A percentile compares a stretch with the other conserved stretches of the same genome.
phyloP scores from a whole-genome alignment of 306 rosid species.

The Cicer cuneatum region DNA sequence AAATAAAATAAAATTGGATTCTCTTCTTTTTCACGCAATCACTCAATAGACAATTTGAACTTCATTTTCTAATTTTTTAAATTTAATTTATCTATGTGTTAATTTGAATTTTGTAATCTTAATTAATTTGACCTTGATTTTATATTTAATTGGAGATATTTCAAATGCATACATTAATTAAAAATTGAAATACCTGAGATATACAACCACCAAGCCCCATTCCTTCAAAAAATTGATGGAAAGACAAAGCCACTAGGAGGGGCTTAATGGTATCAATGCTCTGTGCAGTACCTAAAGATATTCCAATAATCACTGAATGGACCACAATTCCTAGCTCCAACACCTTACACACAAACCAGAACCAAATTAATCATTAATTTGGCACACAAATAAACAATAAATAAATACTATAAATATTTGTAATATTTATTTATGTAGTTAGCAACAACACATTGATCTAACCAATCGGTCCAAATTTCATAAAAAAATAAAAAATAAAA shows the following conservation, averaged over 20 bases:
- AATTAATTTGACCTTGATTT: no score
- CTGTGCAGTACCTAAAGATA: slow-evolving; percentile 67
- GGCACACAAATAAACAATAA: not conserved
- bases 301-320: slow-evolving; percentile 83
- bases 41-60: not conserved
- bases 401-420: not conserved
- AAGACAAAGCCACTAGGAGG: slow-evolving; percentile 74
- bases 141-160: not conserved
- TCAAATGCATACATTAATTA: not conserved
- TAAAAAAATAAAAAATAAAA: no score
- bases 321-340: slow-evolving; percentile 86
- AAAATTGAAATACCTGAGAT: slow-evolving; percentile 60
- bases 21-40: not conserved
- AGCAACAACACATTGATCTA: no score
- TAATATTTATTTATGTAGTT: not conserved
- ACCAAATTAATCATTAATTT: not conserved
- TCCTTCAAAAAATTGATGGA: slow-evolving; percentile 92
- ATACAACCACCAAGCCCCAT: slow-evolving; percentile 95
- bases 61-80: not conserved
- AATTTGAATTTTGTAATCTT: not conserved
- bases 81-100: not conserved
- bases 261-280: slow-evolving; percentile 64
- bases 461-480: no score
- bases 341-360: slow-evolving; percentile 49
- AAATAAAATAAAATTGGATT: not conserved